A percentile compares a stretch with the other conserved stretches of the same genome.
Conservation (phyloP, 2,329 filamentous ascomycete species). For the Colletotrichum simmondsii region DNA sequence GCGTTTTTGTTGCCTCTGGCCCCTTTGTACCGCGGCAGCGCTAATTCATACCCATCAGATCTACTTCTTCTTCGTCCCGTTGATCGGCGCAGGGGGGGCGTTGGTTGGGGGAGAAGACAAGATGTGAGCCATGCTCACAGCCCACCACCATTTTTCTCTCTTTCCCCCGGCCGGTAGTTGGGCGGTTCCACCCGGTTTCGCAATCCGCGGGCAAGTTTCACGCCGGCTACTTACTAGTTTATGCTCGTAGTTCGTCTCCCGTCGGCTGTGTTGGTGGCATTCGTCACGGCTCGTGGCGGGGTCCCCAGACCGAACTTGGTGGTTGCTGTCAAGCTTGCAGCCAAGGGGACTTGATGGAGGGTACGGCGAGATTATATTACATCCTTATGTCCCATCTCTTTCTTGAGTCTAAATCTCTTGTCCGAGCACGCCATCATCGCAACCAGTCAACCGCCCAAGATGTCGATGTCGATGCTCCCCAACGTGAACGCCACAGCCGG, state of each 20-base stretch:
- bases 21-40: background rate
- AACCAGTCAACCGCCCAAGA: background rate
- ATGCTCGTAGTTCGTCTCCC: background rate
- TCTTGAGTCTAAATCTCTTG: background rate
- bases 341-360: background rate
- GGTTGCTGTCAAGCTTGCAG: background rate
- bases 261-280: background rate
- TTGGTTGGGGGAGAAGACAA: background rate
- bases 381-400: background rate
- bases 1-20: background rate
- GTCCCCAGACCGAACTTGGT: background rate
- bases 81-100: slow-evolving; percentile 1
- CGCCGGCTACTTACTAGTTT: background rate
- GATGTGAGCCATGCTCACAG: background rate
- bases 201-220: slow-evolving; percentile 7
- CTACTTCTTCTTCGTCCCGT: slow-evolving; percentile 2
- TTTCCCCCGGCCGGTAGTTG: background rate
- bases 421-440: background rate
- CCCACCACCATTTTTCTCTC: background rate
- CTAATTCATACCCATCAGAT: background rate
- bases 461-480: slow-evolving; percentile 12
- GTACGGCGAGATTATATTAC: slow-evolving; percentile 7
- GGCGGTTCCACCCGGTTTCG: slow-evolving; percentile 21
- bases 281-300: background rate
- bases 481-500: slow-evolving; percentile 11